Percentiles rank a stretch among this genome's conserved stretches.
Conservation (phyloP, 2,329 filamentous ascomycete genomes). For the Microsporum audouinii region DNA sequence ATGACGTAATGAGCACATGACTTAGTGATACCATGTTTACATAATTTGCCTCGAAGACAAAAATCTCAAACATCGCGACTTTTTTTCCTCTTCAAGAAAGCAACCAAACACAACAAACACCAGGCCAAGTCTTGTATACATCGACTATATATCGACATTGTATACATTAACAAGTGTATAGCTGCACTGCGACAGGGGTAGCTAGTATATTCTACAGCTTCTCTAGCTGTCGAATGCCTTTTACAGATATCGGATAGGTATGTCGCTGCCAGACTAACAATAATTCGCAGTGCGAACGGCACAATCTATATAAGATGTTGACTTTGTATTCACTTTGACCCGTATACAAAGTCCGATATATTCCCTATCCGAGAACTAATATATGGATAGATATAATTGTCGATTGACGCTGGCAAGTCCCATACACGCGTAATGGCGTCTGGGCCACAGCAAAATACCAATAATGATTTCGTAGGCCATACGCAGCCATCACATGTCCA, state of each 20-base stretch:
- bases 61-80: conserved; percentile 5
- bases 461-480: conserved; percentile 8
- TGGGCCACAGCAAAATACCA: neutral
- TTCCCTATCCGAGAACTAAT: neutral
- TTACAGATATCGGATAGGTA: neutral
- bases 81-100: neutral
- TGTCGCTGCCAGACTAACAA: neutral
- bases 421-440: neutral
- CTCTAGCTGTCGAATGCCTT: too few relatives aligned
- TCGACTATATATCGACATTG: neutral
- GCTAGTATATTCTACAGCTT: too few relatives aligned
- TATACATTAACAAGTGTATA: too few relatives aligned
- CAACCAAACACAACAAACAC: conserved; percentile 8
- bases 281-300: too few relatives aligned
- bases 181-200: too few relatives aligned
- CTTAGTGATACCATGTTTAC: neutral
- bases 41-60: conserved; percentile 6
- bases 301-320: neutral
- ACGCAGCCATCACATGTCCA: conserved; percentile 5
- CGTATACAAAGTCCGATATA: neutral
- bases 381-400: neutral
- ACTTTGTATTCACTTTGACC: neutral
- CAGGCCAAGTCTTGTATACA: neutral
- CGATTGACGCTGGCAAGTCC: neutral
- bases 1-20: neutral